Percentiles rank a stretch among this genome's conserved stretches.
Conservation (phyloP, 2,329 filamentous ascomycete genomes). For the Calonectria pauciramosa region DNA sequence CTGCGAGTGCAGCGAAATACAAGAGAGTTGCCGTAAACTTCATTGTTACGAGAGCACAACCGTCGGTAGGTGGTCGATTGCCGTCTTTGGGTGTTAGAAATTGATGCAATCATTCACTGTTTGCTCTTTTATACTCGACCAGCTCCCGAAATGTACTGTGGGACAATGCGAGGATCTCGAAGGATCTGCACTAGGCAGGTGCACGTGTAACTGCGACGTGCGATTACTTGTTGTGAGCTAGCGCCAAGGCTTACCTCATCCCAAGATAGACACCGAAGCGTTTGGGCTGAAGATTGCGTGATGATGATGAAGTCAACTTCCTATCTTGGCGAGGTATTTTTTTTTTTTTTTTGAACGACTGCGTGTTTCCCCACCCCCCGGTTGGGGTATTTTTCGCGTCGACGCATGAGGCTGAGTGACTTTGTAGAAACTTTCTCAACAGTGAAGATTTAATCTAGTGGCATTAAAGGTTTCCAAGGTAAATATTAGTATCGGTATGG, state of each 20-base stretch:
- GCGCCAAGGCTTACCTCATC: background rate
- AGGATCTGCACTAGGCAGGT: background rate
- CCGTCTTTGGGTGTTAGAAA: background rate
- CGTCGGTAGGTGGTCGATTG: no score
- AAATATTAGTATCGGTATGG: no score
- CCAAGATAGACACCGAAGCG: background rate
- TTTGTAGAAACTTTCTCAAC: no score
- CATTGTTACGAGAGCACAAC: background rate
- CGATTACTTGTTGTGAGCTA: background rate
- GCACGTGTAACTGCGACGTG: background rate
- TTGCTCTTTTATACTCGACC: background rate
- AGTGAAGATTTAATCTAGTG: no score
- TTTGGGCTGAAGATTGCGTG: background rate
- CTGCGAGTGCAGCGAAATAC: background rate
- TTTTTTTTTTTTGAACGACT: background rate
- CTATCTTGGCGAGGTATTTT: background rate
- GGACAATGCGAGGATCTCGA: background rate
- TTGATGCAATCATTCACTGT: background rate
- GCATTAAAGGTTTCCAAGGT: no score
- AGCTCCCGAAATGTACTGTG: background rate
- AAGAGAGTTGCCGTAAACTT: background rate
- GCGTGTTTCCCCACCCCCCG: background rate
- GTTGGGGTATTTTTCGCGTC: background rate
- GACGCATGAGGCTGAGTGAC: background rate
- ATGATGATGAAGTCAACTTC: background rate